Conservation (phyloP, 202 grass and related monocot genomes). For the Panicum virgatum region DNA sequence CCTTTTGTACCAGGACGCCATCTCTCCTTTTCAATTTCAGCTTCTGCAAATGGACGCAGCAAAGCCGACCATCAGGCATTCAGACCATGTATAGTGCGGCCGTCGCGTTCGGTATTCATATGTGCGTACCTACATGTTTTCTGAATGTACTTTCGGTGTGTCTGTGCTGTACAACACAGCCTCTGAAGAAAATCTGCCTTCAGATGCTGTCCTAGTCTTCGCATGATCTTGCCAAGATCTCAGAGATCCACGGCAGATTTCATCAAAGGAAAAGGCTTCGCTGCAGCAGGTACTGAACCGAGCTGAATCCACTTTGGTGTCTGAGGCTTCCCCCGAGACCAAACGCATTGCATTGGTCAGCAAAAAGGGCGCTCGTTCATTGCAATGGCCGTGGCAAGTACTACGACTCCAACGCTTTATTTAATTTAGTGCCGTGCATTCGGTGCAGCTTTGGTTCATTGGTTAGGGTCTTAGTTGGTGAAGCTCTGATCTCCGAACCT, state of each 20-base stretch:
- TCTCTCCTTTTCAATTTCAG: neutral
- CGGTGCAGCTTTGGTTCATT: neutral
- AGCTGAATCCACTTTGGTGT: neutral
- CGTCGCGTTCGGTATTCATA: too few relatives aligned
- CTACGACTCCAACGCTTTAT: neutral
- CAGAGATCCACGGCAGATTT: neutral
- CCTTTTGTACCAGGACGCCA: neutral
- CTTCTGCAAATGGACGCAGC: neutral
- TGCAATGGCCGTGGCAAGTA: slow-evolving; percentile 6
- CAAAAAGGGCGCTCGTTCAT: neutral
- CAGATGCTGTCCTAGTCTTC: neutral
- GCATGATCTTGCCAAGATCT: neutral
- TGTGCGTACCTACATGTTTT: too few relatives aligned
- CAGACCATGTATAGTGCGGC: too few relatives aligned
- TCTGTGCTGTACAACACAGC: neutral
- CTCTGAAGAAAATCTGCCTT: neutral
- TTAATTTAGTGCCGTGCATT: neutral
- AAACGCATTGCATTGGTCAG: slow-evolving; percentile 13
- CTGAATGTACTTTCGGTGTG: too few relatives aligned
- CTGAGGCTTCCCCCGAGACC: neutral
- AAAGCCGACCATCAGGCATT: too few relatives aligned
- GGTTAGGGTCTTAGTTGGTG: too few relatives aligned
- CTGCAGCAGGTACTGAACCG: neutral
- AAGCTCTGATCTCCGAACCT: slow-evolving; percentile 6
- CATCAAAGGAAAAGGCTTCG: neutral